A percentile compares a stretch with the other conserved stretches of the same genome.
phyloP scores from a whole-genome alignment of 306 rosid species.

The Alnus rubra region DNA sequence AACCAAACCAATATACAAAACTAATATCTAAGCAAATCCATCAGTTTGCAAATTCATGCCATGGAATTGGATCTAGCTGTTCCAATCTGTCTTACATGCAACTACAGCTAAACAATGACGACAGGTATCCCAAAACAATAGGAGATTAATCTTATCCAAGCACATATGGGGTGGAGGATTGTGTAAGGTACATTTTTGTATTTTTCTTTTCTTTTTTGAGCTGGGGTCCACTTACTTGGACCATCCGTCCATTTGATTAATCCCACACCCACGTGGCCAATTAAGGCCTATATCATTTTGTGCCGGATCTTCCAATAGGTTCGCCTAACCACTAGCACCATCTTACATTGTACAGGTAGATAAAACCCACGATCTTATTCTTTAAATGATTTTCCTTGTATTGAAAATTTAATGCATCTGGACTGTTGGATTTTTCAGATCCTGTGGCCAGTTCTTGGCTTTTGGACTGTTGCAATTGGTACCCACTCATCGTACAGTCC shows the following conservation, averaged over 20 bases:
- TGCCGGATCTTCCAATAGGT: constrained; percentile 39
- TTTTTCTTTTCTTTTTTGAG: neutral
- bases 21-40: neutral
- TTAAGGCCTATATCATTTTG: constrained; percentile 46
- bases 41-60: neutral
- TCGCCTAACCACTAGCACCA: constrained; percentile 28
- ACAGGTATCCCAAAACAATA: neutral
- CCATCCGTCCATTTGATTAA: constrained; percentile 14
- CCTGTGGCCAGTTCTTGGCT: constrained; percentile 29
- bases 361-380: constrained; percentile 37
- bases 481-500: constrained; percentile 58
- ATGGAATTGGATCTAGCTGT: constrained; percentile 8
- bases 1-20: neutral
- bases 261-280: constrained; percentile 42
- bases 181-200: neutral
- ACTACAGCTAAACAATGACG: constrained; percentile 1
- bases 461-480: constrained; percentile 38
- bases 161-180: neutral
- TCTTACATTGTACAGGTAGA: constrained; percentile 33
- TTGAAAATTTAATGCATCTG: constrained; percentile 6
- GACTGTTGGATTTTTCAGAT: constrained; percentile 35
- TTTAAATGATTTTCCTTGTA: constrained; percentile 23
- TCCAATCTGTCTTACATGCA: neutral
- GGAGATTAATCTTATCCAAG: neutral
- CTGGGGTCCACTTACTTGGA: constrained; percentile 28